phyloP scores from a whole-genome alignment of 345 rosid species.

The Brassica nigra region DNA sequence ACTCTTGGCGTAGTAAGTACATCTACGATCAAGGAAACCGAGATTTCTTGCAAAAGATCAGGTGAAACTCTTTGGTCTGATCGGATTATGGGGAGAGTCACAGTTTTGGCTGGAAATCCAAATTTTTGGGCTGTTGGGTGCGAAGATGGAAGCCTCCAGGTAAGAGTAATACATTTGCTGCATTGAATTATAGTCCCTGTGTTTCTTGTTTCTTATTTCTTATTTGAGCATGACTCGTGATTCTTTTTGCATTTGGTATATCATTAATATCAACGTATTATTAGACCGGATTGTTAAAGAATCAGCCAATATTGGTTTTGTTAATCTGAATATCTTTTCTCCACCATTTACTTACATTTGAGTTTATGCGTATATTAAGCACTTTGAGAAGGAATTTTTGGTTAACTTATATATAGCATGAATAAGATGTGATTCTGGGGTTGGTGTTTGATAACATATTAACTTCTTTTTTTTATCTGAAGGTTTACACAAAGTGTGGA shows the following conservation, averaged over 20 bases:
- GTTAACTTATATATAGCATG: neutral
- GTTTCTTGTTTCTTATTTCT: no score
- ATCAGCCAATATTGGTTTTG: neutral
- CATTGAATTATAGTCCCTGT: neutral
- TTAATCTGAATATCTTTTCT: conserved; percentile 1
- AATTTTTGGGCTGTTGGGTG: conserved; percentile 99
- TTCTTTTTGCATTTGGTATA: conserved; percentile 13
- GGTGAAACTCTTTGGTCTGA: conserved; percentile 87
- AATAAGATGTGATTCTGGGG: neutral
- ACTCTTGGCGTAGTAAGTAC: conserved; percentile 66
- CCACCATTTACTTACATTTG: neutral
- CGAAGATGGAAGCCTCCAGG: conserved; percentile 97
- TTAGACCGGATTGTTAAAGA: neutral
- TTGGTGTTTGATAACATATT: conserved; percentile 13
- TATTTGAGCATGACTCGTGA: neutral
- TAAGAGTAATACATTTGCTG: conserved; percentile 24
- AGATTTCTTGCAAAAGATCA: conserved; percentile 72
- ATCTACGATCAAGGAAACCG: conserved; percentile 77
- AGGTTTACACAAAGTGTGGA: conserved; percentile 95
- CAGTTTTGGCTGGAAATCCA: conserved; percentile 94
- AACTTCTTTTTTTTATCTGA: neutral
- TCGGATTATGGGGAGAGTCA: conserved; percentile 80
- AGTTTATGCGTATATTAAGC: no score
- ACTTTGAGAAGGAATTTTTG: neutral
- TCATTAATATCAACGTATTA: neutral